Evolutionary conservation across 192 early-diverging fungal genomes (phyloP).

Genomic region (Gaertneriomyces sp.): DNA sequence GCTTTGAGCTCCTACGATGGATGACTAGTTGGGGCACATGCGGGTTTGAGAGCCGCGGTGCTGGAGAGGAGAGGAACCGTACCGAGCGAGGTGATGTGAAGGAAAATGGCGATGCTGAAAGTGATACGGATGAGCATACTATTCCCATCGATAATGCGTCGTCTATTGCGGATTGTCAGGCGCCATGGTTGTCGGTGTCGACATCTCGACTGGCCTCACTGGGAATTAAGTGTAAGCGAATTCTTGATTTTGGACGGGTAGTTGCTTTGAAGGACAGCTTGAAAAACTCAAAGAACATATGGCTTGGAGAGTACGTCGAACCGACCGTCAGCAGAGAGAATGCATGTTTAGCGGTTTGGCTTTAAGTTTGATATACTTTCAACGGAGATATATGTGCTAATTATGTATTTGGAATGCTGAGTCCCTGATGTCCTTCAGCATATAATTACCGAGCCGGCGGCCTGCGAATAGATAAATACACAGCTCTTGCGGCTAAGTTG

Average conservation of each 20-base stretch:
- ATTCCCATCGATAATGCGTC: neutral
- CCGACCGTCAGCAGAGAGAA: too few species aligned
- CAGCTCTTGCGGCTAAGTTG: too few species aligned
- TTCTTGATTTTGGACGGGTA: conserved; percentile 72
- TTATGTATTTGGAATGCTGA: too few species aligned
- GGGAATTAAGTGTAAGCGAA: conserved; percentile 70
- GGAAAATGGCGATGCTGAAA: conserved; percentile 43
- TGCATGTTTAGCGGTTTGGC: too few species aligned
- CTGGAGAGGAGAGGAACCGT: conserved; percentile 24
- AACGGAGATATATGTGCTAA: too few species aligned
- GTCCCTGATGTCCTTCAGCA: too few species aligned
- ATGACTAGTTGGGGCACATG: conserved; percentile 80
- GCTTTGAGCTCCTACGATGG: conserved; percentile 61
- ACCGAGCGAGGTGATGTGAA: conserved; percentile 42
- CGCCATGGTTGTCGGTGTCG: conserved; percentile 62
- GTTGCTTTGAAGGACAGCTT: conserved; percentile 54
- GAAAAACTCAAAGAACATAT: too few species aligned
- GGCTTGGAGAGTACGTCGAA: too few species aligned
- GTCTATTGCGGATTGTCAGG: neutral
- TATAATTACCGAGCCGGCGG: too few species aligned
- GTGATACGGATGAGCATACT: conserved; percentile 29
- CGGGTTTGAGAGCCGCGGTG: conserved; percentile 24
- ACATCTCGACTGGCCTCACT: conserved; percentile 57
- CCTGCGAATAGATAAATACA: too few species aligned
- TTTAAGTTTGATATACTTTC: too few species aligned